Conservation (phyloP, 495 filamentous ascomycete species). For the Monascus purpureus region DNA sequence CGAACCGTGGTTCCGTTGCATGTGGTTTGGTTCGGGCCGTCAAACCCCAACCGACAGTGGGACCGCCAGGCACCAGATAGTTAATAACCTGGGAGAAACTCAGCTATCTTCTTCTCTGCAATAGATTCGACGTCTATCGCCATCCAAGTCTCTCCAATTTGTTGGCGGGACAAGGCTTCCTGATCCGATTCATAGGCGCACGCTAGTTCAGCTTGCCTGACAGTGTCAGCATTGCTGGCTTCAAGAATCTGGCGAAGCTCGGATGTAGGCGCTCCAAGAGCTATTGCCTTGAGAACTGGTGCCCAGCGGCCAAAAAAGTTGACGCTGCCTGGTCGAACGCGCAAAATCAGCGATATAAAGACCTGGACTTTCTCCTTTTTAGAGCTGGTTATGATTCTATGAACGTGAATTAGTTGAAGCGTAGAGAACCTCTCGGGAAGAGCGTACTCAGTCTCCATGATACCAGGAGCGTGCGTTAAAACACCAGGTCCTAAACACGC, state of each 20-base stretch:
- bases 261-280: not conserved
- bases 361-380: not conserved
- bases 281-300: not conserved
- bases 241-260: not conserved
- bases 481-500: not conserved
- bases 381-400: not conserved
- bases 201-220: not conserved
- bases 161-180: not conserved
- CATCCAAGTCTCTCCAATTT: not conserved
- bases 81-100: slow-evolving; percentile 3
- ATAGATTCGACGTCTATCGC: not conserved
- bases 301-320: not conserved
- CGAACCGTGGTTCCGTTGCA: no score
- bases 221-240: slow-evolving; percentile 1
- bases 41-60: no score
- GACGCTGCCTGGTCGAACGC: not conserved
- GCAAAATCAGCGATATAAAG: not conserved
- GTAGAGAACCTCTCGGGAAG: not conserved
- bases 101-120: slow-evolving; percentile 1
- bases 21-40: no score
- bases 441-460: not conserved
- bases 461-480: not conserved
- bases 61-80: no score
- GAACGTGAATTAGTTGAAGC: not conserved
- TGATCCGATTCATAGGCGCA: not conserved